Percentiles rank a stretch among this genome's conserved stretches.
These are phyloP conservation scores for Termitomyces sp. DNA, from an alignment of 768 basidiomycete genomes.

Conservation along the genomic window DNA sequence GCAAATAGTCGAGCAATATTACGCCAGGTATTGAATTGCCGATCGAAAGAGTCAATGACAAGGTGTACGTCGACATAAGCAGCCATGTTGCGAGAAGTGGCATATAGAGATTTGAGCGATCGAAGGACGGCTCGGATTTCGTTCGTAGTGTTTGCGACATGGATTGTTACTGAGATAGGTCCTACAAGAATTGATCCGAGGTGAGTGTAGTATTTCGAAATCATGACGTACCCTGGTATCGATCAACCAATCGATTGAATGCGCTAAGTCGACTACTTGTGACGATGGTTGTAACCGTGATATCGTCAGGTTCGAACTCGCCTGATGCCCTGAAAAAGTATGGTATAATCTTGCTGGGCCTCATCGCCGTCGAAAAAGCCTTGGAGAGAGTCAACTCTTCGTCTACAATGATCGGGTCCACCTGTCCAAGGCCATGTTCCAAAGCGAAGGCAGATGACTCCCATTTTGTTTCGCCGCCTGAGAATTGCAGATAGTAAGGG, in stretches of 20 bases:
- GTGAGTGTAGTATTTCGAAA: not conserved
- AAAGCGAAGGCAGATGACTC: slow-evolving; percentile 28
- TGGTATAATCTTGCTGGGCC: slow-evolving; percentile 72
- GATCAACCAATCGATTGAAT: slow-evolving; percentile 64
- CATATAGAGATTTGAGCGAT: slow-evolving; percentile 63
- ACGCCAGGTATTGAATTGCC: slow-evolving; percentile 89
- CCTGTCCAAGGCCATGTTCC: slow-evolving; percentile 28
- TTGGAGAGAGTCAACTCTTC: slow-evolving; percentile 61
- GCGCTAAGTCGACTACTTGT: slow-evolving; percentile 76
- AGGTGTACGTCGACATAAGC: slow-evolving; percentile 81
- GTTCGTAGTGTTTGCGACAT: slow-evolving; percentile 52
- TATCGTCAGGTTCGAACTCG: slow-evolving; percentile 53
- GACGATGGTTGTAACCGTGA: slow-evolving; percentile 83
- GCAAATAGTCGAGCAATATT: slow-evolving; percentile 83
- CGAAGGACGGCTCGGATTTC: slow-evolving; percentile 48
- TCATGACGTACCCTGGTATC: slow-evolving; percentile 57
- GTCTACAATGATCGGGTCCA: slow-evolving; percentile 29
- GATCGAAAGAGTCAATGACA: slow-evolving; percentile 73
- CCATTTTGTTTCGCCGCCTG: slow-evolving; percentile 22
- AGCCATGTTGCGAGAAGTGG: slow-evolving; percentile 59
- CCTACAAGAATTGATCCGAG: slow-evolving; percentile 34
- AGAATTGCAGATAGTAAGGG: slow-evolving; percentile 9
- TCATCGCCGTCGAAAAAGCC: slow-evolving; percentile 63
- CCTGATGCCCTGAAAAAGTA: slow-evolving; percentile 74
- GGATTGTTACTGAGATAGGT: slow-evolving; percentile 81